These are phyloP conservation scores for Calonectria pseudoturangicola DNA, from an alignment of 2,329 filamentous ascomycete genomes.

Conservation along the genomic window DNA sequence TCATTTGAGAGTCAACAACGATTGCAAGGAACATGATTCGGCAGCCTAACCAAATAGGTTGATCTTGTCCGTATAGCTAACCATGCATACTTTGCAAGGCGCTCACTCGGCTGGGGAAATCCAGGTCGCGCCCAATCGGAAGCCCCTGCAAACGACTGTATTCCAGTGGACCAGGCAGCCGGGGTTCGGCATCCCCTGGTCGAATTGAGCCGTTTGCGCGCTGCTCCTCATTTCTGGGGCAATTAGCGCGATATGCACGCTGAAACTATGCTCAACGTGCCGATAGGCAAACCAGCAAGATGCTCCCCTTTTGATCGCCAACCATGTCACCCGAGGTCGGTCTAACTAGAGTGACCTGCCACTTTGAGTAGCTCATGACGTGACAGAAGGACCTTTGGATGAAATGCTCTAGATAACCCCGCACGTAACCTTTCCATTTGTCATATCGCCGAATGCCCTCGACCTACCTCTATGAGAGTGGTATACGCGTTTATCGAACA, in stretches of 20 bases:
- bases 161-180: not conserved
- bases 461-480: not conserved
- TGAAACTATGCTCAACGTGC: not conserved
- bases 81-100: not conserved
- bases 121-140: not conserved
- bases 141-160: not conserved
- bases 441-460: not conserved
- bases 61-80: not conserved
- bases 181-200: not conserved
- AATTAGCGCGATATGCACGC: conserved; percentile 7
- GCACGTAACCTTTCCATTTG: conserved; percentile 14
- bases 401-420: not conserved
- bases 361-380: conserved; percentile 6
- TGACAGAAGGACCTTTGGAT: conserved; percentile 13
- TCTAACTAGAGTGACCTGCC: not conserved
- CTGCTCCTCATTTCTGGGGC: conserved; percentile 16
- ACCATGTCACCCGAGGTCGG: not conserved
- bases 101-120: not conserved
- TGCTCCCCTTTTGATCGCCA: not conserved
- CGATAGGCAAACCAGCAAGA: conserved; percentile 8
- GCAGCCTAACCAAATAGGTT: not conserved
- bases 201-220: conserved; percentile 16
- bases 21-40: not conserved
- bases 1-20: too few relatives aligned
- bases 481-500: conserved; percentile 11